Conservation (phyloP, 1,139 yeast species). For the Protomyces macrosporus region DNA sequence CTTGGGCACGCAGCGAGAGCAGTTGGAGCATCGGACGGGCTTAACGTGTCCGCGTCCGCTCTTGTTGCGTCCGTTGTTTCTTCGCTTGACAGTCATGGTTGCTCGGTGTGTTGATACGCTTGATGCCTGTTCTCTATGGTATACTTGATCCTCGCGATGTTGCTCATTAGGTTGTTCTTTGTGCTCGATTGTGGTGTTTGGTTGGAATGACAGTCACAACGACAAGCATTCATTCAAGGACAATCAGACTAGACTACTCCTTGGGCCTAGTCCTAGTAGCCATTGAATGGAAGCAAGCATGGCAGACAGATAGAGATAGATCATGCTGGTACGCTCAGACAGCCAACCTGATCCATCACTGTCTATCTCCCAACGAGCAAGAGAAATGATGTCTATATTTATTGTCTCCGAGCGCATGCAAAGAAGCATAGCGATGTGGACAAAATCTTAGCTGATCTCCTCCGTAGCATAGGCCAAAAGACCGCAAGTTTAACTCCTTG, state of each 20-base stretch:
- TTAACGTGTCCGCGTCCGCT: conserved; percentile 99
- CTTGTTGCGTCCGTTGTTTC: conserved; percentile 99
- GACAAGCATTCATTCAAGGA: not conserved
- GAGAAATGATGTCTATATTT: not conserved
- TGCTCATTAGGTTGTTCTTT: no score
- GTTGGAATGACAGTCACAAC: not conserved
- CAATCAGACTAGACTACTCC: no score
- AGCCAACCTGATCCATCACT: no score
- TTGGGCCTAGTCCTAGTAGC: no score
- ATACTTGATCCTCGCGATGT: not conserved
- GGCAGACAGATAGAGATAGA: no score
- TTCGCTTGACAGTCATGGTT: conserved; percentile 98
- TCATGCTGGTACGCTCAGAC: no score
- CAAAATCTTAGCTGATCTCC: not conserved
- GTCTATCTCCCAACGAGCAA: not conserved
- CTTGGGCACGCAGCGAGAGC: conserved; percentile 99
- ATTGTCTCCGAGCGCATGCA: not conserved
- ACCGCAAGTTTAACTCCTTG: no score
- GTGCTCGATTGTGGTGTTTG: not conserved
- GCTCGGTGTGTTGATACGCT: conserved; percentile 38
- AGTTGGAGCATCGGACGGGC: conserved; percentile 99
- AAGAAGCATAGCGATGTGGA: not conserved
- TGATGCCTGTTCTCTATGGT: not conserved
- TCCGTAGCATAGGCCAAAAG: not conserved
- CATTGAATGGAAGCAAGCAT: no score